These are phyloP conservation scores for Phytophthora boehmeriae DNA, from an alignment of 352 stramenopile species.

Conservation along the genomic window DNA sequence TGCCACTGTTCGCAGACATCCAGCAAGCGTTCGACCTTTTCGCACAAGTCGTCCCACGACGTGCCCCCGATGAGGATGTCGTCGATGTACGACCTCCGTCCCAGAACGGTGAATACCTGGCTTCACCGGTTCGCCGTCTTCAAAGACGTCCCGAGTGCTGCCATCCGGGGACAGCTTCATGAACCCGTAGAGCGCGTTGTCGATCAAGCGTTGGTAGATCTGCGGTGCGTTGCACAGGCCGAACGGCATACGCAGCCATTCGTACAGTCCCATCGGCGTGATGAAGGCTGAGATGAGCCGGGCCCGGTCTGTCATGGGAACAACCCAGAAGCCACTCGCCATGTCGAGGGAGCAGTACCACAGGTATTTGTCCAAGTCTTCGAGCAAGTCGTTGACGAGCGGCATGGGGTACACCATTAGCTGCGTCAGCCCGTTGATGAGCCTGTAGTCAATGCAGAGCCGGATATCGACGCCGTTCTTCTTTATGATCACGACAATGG, in stretches of 20 bases:
- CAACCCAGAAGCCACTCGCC: neutral
- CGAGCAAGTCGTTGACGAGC: constrained; percentile 12
- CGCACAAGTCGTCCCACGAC: constrained; percentile 19
- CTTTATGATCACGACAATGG: constrained; percentile 11
- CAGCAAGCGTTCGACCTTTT: constrained; percentile 8
- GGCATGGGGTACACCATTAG: constrained; percentile 27
- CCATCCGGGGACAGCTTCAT: neutral
- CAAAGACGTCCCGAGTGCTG: neutral
- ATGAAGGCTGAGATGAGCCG: neutral
- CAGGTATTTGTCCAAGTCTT: constrained; percentile 6
- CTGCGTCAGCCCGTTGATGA: constrained; percentile 5
- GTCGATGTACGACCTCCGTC: constrained; percentile 27
- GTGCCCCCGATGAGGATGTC: constrained; percentile 20
- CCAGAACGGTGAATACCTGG: neutral
- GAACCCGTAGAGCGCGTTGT: neutral
- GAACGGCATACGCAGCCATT: too few relatives aligned
- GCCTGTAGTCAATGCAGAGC: constrained; percentile 30
- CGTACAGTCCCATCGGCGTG: too few relatives aligned
- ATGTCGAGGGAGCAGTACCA: neutral
- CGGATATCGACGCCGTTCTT: constrained; percentile 38
- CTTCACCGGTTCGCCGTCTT: neutral
- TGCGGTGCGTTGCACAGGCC: too few relatives aligned
- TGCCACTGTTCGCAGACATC: constrained; percentile 14
- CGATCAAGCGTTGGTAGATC: too few relatives aligned
- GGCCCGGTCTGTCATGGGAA: neutral